Evolutionary conservation across 805 yeast species (phyloP), one percentile per base, ranked within the genome.

Genomic region (Lachancea meyersii): DNA sequence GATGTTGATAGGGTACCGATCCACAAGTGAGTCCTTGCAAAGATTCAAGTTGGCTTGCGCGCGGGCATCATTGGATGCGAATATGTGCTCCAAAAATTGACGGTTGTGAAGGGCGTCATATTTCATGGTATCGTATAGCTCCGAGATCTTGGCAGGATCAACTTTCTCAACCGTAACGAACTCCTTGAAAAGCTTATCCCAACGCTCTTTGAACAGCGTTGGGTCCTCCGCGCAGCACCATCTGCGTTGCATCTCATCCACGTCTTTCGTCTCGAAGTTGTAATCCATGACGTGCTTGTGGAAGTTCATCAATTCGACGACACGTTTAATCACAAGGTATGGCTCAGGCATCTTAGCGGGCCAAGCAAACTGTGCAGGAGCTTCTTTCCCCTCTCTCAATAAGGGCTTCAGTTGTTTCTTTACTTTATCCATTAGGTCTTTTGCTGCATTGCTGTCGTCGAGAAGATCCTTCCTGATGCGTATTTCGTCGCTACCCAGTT

Each of bases 201-300:
- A 93, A 57, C 99, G 75, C 66, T 93, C 99, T 49, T 80, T 81
- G 68, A 93, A 91, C 47, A 93, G 66, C 46, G 74, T 68, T 3
- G 98, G 88, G 60, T 93, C 97, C 62, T 93, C 99, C 17, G 88
- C 89, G 64, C 97, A 89, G 59, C 99, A 93, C 99, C 99, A 93
- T 40, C 78, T 72, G 10, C 73, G 63, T 62, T 87, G 96, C 67
- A 88, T 78, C 3, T 65, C 63, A 23, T 73, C 69, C 17, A 84
- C 85, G 53, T 86, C 79, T 48, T 78, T 77, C 39, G 77, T 69
- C 31, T 71, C 73, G 54, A 82, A 87, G 58, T 89, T 89, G 63
- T 81, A 76, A 43, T 80, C 82, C 94, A 93, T 80, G 40, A 93
- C 78, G 52, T 73, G 76, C 31, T 80, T 80, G 61, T 93, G 97